Evolutionary conservation across 2,329 filamentous ascomycete species (phyloP).

Genomic region (Neonectria hederae): DNA sequence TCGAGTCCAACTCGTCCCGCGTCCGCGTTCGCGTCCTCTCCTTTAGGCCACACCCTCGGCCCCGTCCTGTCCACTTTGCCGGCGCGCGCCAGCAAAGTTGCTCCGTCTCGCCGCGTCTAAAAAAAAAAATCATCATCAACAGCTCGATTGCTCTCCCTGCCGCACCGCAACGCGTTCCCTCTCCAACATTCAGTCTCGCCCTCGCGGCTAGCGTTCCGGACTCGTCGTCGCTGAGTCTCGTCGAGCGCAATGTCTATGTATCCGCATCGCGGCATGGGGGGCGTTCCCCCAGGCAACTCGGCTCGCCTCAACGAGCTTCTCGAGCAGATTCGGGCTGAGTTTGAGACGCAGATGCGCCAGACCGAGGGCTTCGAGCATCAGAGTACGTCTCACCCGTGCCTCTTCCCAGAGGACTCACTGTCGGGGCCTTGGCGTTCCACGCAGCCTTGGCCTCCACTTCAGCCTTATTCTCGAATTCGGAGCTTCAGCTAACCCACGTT

Average conservation of each 20-base stretch:
- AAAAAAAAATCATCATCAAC: slow-evolving; percentile 16
- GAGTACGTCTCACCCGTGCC: slow-evolving; percentile 69
- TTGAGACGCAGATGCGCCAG: slow-evolving; percentile 83
- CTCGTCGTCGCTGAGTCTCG: slow-evolving; percentile 30
- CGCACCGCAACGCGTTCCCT: slow-evolving; percentile 12
- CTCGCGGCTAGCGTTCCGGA: slow-evolving; percentile 28
- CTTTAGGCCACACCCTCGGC: slow-evolving; percentile 31
- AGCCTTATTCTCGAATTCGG: not conserved
- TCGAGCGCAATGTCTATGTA: slow-evolving; percentile 77
- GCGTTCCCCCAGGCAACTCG: slow-evolving; percentile 66
- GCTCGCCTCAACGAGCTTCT: slow-evolving; percentile 88
- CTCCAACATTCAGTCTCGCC: slow-evolving; percentile 7
- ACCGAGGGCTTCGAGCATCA: slow-evolving; percentile 92
- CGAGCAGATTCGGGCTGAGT: slow-evolving; percentile 90
- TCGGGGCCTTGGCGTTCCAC: not conserved
- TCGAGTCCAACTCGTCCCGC: slow-evolving; percentile 12
- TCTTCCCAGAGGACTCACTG: not conserved
- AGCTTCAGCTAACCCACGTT: slow-evolving; percentile 34
- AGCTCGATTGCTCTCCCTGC: slow-evolving; percentile 11
- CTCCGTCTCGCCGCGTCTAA: slow-evolving; percentile 20
- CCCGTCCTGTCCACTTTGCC: slow-evolving; percentile 27
- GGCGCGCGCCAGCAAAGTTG: slow-evolving; percentile 33
- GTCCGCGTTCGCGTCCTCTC: slow-evolving; percentile 37
- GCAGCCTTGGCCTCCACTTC: not conserved
- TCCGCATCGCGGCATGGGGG: slow-evolving; percentile 85